A percentile compares a stretch with the other conserved stretches of the same genome.
Conservation (phyloP, 768 basidiomycete genomes). For the Dictyophora rubrovolvata region DNA sequence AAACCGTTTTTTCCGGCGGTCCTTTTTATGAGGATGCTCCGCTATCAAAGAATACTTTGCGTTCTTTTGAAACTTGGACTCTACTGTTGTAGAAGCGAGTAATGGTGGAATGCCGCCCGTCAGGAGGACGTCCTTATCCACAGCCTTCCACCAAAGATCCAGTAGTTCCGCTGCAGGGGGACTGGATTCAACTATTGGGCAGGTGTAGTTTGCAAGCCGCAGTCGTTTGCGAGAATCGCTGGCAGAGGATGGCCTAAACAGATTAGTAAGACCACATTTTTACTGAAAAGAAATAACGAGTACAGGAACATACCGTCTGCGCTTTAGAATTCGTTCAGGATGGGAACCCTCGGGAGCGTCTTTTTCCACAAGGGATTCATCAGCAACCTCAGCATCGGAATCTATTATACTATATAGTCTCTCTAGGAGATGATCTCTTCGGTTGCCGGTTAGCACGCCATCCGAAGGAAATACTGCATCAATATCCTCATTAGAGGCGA, state of each 20-base stretch:
- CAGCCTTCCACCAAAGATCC: constrained; percentile 67
- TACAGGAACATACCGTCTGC: constrained; percentile 37
- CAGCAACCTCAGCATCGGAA: not conserved
- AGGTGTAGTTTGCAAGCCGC: constrained; percentile 12
- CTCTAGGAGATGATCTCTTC: not conserved
- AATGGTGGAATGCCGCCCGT: constrained; percentile 54
- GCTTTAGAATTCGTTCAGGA: constrained; percentile 43
- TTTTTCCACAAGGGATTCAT: not conserved
- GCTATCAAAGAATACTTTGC: constrained; percentile 13
- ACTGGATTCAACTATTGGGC: not conserved
- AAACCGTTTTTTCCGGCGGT: not conserved
- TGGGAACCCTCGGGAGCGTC: not conserved
- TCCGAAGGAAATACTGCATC: not conserved
- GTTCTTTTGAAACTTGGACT: constrained; percentile 20
- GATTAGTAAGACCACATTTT: not conserved
- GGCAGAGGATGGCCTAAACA: not conserved
- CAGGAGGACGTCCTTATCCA: constrained; percentile 49
- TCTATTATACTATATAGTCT: not conserved
- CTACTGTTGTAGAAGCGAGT: constrained; percentile 24
- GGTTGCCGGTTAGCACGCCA: not conserved
- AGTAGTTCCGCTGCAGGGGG: constrained; percentile 2
- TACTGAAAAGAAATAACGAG: constrained; percentile 10
- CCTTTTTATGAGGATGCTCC: not conserved
- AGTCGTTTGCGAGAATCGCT: constrained; percentile 46
- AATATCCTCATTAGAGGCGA: not conserved